These are phyloP conservation scores for Aspergillus alliaceus DNA, from an alignment of 2,329 filamentous ascomycete species.

Conservation along the genomic window DNA sequence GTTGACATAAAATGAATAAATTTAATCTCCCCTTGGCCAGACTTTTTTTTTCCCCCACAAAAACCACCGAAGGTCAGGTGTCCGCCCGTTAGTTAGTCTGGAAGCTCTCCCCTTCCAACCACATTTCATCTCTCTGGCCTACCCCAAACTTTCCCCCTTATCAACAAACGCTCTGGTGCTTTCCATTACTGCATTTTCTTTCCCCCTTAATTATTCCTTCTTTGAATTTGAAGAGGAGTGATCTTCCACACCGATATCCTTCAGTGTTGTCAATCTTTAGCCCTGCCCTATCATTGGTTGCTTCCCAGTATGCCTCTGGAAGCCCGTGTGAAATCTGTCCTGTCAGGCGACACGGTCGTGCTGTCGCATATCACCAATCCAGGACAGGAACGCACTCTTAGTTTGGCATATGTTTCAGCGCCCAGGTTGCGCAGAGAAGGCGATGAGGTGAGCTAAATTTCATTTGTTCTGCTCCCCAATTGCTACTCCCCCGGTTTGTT, in stretches of 20 bases:
- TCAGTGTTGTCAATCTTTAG: slow-evolving; percentile 7
- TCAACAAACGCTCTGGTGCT: not conserved
- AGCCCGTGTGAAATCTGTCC: slow-evolving; percentile 85
- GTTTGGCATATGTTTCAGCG: slow-evolving; percentile 87
- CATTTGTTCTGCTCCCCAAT: not conserved
- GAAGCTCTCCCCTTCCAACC: slow-evolving; percentile 24
- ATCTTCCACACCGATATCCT: slow-evolving; percentile 7
- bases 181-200: slow-evolving; percentile 9
- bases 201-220: slow-evolving; percentile 13
- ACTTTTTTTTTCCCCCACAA: slow-evolving; percentile 14
- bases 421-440: slow-evolving; percentile 84
- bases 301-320: slow-evolving; percentile 43
- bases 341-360: slow-evolving; percentile 90
- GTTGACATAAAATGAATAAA: not conserved
- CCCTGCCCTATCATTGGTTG: slow-evolving; percentile 9
- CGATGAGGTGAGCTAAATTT: slow-evolving; percentile 63
- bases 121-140: slow-evolving; percentile 28
- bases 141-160: slow-evolving; percentile 5
- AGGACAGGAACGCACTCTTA: slow-evolving; percentile 78
- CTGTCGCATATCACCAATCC: slow-evolving; percentile 80
- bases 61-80: slow-evolving; percentile 23
- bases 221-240: slow-evolving; percentile 6
- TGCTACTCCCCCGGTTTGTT: not conserved
- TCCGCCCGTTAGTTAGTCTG: slow-evolving; percentile 23
- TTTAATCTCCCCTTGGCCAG: not conserved